Evolutionary conservation across 2,329 filamentous ascomycete genomes (phyloP).

Genomic region (Calonectria pauciramosa): DNA sequence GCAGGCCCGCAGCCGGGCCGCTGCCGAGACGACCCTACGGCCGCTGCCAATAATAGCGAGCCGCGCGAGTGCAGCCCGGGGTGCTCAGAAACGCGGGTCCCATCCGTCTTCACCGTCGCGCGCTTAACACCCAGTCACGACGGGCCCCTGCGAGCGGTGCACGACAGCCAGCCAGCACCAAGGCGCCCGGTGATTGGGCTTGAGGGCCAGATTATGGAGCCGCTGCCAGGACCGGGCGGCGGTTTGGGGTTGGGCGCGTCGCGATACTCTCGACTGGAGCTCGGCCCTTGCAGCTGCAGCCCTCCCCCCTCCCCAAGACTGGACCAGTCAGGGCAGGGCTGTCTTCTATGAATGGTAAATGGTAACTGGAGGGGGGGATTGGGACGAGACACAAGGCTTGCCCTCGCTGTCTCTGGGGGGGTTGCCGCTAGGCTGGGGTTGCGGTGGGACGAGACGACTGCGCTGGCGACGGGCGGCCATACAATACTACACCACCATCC

Average conservation of each 20-base stretch:
- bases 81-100: constrained; percentile 33
- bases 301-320: background rate
- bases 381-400: constrained; percentile 11
- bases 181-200: background rate
- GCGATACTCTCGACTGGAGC: constrained; percentile 42
- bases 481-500: constrained; percentile 31
- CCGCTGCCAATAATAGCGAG: constrained; percentile 38
- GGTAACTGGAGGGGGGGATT: background rate
- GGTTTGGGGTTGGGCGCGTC: constrained; percentile 41
- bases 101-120: background rate
- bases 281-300: background rate
- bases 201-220: constrained; percentile 6
- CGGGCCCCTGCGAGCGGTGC: background rate
- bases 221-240: constrained; percentile 13
- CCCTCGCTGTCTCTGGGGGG: background rate
- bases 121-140: constrained; percentile 29
- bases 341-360: constrained; percentile 31
- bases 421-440: constrained; percentile 7
- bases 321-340: background rate
- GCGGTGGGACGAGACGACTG: background rate
- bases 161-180: background rate
- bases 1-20: constrained; percentile 29
- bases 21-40: constrained; percentile 24
- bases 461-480: constrained; percentile 5
- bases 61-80: constrained; percentile 33